Base-by-base conservation (phyloP, 164 flowering plant genomes). In the Umbellularia californica region DNA sequence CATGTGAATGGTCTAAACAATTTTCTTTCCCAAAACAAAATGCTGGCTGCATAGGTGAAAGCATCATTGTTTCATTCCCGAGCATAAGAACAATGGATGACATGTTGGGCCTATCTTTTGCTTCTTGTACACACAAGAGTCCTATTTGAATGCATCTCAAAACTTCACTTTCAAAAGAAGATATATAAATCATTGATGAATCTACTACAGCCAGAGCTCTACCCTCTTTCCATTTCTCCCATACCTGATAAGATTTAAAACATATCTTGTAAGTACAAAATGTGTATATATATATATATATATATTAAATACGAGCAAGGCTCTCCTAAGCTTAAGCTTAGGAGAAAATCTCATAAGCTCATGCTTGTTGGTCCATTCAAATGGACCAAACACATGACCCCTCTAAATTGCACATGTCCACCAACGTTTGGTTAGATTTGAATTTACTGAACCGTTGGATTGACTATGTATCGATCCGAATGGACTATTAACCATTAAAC, bases 11-110 rank as follows among this genome's bases (percentile, higher is more conserved):
- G 3, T n/a, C 24, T 5, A 3, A 25, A 24, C 3, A 9, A 4
- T 24, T 65, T 33, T 5, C 41, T 33, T 33, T 33, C 41, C 41
- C 41, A 33, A 5, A 33, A 33, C 0, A 33, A 65, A 73, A 74
- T 1, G 84, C 83, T 17, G 71, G 79, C 72, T 78, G 72, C 30
- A 76, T 81, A 47, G 81, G 82, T 50, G 73, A 77, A 17, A 83
- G 82, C 50, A 76, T 65, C 13, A 55, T 9, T 12, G 65, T 35
- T 11, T 65, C 74, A 52, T 63, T 65, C 5, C 55, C 65, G n/a
- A 76, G 70, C 69, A 75, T 50, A 6, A 71, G n/a, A 5, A 75
- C 41, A 10, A 79, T 33, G 13, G 23, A 12, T 9, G 69, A 28
- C 65, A 72, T n/a, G n/a, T n/a, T n/a, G 9, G 73, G 77, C 30